phyloP scores from a whole-genome alignment of 1,284 basidiomycete species.

The Thecaphora frezii region DNA sequence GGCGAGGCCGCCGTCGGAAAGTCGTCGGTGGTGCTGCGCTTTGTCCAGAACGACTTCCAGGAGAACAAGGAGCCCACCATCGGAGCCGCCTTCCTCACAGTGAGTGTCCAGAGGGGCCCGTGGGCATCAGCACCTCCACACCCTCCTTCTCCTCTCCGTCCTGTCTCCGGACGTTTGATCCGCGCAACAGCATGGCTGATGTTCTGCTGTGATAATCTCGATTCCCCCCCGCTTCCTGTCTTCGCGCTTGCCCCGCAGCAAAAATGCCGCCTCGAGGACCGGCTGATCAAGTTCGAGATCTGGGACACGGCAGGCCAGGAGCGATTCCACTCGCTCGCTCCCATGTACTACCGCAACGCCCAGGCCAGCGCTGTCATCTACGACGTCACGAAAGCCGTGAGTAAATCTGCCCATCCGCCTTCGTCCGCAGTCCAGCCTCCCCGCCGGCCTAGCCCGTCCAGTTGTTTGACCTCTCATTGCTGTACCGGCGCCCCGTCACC shows the following conservation, averaged over 20 bases:
- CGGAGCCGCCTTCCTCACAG: constrained; percentile 76
- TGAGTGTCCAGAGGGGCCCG: constrained; percentile 30
- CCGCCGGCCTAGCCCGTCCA: not conserved
- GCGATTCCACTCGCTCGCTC: constrained; percentile 88
- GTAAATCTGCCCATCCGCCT: constrained; percentile 2
- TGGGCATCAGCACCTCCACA: no score
- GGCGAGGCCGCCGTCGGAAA: constrained; percentile 99
- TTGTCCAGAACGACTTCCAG: constrained; percentile 92
- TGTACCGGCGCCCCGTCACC: no score
- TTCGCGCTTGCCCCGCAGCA: constrained; percentile 37
- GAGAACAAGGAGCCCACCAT: constrained; percentile 98
- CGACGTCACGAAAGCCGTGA: constrained; percentile 77
- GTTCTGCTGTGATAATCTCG: no score
- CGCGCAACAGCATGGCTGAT: no score
- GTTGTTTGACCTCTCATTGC: no score
- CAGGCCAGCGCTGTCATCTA: constrained; percentile 98
- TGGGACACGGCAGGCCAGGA: constrained; percentile 96
- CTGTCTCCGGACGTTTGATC: no score
- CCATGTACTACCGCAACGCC: constrained; percentile 98
- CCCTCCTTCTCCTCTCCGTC: no score
- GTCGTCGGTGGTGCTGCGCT: constrained; percentile 96
- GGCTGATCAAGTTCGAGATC: constrained; percentile 87
- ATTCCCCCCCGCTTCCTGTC: no score
- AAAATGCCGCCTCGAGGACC: constrained; percentile 68
- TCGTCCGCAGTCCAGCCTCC: not conserved